phyloP scores from a whole-genome alignment of 106 monocot genomes.

The Dendrobium huoshanense region DNA sequence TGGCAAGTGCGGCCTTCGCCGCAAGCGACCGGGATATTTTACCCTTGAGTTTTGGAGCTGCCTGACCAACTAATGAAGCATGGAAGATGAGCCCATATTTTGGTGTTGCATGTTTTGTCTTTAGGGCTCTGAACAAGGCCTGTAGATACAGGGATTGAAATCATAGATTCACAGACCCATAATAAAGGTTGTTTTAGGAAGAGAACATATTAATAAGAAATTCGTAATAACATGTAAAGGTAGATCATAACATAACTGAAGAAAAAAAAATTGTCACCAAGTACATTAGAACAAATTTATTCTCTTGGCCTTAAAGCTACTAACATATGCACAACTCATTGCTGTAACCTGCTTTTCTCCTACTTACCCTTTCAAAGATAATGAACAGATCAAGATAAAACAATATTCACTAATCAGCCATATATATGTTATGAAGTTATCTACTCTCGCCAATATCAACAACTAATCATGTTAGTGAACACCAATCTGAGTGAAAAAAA shows the following conservation, averaged over 20 bases:
- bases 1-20: slow-evolving; percentile 75
- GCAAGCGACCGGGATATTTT: slow-evolving; percentile 93
- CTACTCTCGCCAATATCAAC: too few species aligned
- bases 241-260: background rate
- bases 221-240: too few species aligned
- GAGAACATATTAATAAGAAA: background rate
- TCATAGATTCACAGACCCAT: background rate
- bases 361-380: too few species aligned
- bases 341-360: background rate
- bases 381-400: too few species aligned
- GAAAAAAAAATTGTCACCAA: background rate
- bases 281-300: background rate
- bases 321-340: background rate
- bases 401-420: too few species aligned
- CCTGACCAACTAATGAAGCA: slow-evolving; percentile 88
- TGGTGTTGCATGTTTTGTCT: slow-evolving; percentile 92
- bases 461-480: too few species aligned
- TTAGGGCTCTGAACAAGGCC: slow-evolving; percentile 95
- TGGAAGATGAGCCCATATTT: slow-evolving; percentile 96
- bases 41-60: slow-evolving; percentile 83
- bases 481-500: too few species aligned
- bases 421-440: too few species aligned
- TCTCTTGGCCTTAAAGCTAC: too few species aligned
- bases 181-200: background rate
- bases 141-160: slow-evolving; percentile 17